Base-by-base conservation (phyloP, 306 rosid species). In the Mimosa pudica region DNA sequence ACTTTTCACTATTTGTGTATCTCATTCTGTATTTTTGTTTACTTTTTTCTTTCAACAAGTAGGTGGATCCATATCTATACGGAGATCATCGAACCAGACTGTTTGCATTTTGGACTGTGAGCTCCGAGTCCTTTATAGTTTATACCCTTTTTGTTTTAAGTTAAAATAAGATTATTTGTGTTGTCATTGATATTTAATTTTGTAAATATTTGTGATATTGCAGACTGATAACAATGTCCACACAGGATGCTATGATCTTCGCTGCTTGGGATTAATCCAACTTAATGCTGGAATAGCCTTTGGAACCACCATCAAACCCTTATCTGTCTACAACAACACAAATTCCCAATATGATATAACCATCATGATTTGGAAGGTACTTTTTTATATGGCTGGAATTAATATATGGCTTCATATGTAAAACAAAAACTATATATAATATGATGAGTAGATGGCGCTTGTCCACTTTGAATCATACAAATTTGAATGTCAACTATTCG, bases 191-290 rank as follows among this genome's bases (percentile, higher is more conserved):
- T 54, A 16, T 54, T 17, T 54, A 14, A n/a, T 54, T 16, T 24
- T 24, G 30, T 24, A 24, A 54, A 54, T 17, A 16, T 54, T 51
- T 51, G 17, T 51, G 17, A 84, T 30, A 57, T 82, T 81, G 70
- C 85, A 88, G 92, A 86, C 83, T 70, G 92, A 88, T 24, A 24
- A 24, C 30, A 24, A 24, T 24, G 30, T 24, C 30, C 30, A 24
- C 30, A 86, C 92, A 7, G 92, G 90, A 52, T 89, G 92, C 82
- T 89, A 89, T 69, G 86, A 89, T 77, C 87, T 89, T 41, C 87
- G 80, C 46, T 86, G 92, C 74, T 75, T 85, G 24, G 92, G 92
- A 57, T 89, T 89, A 73, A 32, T 89, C 72, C 92, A 89, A 82
- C 63, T 83, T 74, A 80, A 73, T 81, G 75, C 36, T 79, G 82